A percentile compares a stretch with the other conserved stretches of the same genome.
phyloP scores from a whole-genome alignment of 257 asterid species.

The Capsicum chinense region DNA sequence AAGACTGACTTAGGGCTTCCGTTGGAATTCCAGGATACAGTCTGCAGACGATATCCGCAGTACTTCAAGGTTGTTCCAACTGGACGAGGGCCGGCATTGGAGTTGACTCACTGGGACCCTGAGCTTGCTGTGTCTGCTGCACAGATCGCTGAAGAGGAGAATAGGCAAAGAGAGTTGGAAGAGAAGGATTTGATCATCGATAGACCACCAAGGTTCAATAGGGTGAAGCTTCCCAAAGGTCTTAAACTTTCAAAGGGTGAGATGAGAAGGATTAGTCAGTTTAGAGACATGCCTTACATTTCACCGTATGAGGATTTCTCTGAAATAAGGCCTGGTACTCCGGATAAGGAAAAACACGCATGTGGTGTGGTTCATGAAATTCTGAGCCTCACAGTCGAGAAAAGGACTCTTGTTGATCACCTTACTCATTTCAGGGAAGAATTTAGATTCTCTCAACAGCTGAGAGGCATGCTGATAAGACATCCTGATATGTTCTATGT shows the following conservation, averaged over 20 bases:
- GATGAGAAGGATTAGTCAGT: constrained; percentile 77
- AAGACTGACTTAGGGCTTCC: constrained; percentile 90
- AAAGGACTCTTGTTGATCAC: constrained; percentile 94
- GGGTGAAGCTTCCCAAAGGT: constrained; percentile 85
- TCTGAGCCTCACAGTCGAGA: constrained; percentile 91
- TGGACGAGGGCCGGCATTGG: constrained; percentile 82
- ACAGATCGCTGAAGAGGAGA: constrained; percentile 92
- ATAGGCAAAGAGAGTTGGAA: constrained; percentile 59
- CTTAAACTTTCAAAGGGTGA: constrained; percentile 88
- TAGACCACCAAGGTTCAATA: constrained; percentile 67
- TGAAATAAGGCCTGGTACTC: constrained; percentile 64
- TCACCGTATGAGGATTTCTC: constrained; percentile 94
- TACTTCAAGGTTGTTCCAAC: constrained; percentile 81
- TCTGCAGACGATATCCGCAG: constrained; percentile 88
- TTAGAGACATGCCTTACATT: constrained; percentile 80
- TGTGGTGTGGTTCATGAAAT: constrained; percentile 92
- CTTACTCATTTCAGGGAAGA: constrained; percentile 95
- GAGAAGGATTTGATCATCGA: constrained; percentile 84
- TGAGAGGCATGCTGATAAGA: constrained; percentile 95
- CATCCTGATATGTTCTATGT: constrained; percentile 97
- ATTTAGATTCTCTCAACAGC: constrained; percentile 93
- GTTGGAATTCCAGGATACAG: constrained; percentile 75
- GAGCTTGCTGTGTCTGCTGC: constrained; percentile 96
- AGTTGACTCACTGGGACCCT: constrained; percentile 90
- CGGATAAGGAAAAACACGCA: constrained; percentile 86